Percentiles rank a stretch among this genome's conserved stretches.
phyloP scores from a whole-genome alignment of 805 yeast genomes.

The Ogataea siamensis region DNA sequence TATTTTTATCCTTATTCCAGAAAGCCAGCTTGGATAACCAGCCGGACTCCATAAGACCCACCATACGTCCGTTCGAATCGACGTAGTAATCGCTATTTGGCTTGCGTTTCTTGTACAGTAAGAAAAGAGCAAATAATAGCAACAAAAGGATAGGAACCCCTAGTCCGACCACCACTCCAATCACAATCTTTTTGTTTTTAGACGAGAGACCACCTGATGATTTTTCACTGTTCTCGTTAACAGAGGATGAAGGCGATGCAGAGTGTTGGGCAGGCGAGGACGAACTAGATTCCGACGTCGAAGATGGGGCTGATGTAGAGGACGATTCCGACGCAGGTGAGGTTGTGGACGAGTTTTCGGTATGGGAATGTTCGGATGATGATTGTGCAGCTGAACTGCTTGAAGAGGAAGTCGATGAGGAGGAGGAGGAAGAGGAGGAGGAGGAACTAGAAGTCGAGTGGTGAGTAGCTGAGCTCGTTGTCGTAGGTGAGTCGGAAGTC shows the following conservation, averaged over 20 bases:
- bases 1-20: conserved; percentile 21
- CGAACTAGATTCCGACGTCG: conserved; percentile 10
- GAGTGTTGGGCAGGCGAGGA: conserved; percentile 11
- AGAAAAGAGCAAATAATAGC: conserved; percentile 14
- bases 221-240: conserved; percentile 5
- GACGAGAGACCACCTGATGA: conserved; percentile 43
- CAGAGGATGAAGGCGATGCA: conserved; percentile 29
- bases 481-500: background rate
- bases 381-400: no score
- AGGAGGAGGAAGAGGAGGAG: conserved; percentile 13
- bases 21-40: conserved; percentile 26
- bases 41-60: conserved; percentile 31
- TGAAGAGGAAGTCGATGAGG: no score
- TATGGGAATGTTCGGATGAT: no score
- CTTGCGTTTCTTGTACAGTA: conserved; percentile 21
- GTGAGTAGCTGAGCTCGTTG: background rate
- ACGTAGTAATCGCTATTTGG: conserved; percentile 29
- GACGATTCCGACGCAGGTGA: conserved; percentile 7
- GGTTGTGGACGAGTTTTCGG: conserved; percentile 9
- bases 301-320: conserved; percentile 8
- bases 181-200: conserved; percentile 51
- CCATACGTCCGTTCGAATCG: conserved; percentile 35
- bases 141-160: conserved; percentile 59
- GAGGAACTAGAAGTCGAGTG: no score
- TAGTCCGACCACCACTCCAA: conserved; percentile 71